Percentiles rank a stretch among this genome's conserved stretches.
Conservation (phyloP, 805 yeast species). For the Cephaloascus albidus region DNA sequence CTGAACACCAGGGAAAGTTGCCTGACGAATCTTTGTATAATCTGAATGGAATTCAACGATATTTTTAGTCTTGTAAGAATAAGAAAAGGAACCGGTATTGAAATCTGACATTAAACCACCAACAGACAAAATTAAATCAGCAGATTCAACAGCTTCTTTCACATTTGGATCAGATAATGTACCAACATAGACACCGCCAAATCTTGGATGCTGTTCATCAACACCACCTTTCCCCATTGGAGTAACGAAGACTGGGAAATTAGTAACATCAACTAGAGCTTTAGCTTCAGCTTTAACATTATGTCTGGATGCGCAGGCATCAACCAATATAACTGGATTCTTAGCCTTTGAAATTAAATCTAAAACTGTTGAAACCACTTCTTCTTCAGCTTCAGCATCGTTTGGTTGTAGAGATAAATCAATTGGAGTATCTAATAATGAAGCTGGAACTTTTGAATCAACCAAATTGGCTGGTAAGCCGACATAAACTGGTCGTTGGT, state of each 20-base stretch:
- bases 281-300: constrained; percentile 22
- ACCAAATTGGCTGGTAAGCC: constrained; percentile 31
- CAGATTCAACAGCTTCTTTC: constrained; percentile 23
- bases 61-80: constrained; percentile 26
- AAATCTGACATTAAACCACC: constrained; percentile 30
- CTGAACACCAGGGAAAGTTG: constrained; percentile 29
- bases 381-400: constrained; percentile 25
- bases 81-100: constrained; percentile 30
- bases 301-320: constrained; percentile 31
- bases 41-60: constrained; percentile 31
- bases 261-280: constrained; percentile 23
- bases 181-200: constrained; percentile 31
- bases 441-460: constrained; percentile 24
- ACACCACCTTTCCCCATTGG: constrained; percentile 31
- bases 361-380: constrained; percentile 20
- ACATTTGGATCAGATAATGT: constrained; percentile 25
- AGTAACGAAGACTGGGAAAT: constrained; percentile 28
- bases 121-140: constrained; percentile 25
- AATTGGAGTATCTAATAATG: constrained; percentile 23
- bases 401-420: constrained; percentile 22
- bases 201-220: constrained; percentile 21
- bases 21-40: constrained; percentile 28
- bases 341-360: constrained; percentile 14
- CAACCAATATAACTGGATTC: constrained; percentile 27
- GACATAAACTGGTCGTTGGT: constrained; percentile 29